These are phyloP conservation scores for Wickerhamiella occidentalis DNA, from an alignment of 805 yeast species.

Conservation along the genomic window DNA sequence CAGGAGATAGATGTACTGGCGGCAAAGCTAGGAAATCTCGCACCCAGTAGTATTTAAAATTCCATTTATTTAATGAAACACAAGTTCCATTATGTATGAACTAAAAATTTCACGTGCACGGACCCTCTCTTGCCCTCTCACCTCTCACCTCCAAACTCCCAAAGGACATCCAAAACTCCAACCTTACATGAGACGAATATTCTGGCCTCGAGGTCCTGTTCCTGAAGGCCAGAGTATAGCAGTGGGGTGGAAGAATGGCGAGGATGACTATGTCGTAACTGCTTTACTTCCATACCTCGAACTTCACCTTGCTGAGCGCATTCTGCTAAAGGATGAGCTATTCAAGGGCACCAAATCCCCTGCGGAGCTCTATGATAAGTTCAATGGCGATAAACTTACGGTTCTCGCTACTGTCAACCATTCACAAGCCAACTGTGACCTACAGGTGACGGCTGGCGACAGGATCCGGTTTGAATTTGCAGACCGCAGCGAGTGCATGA, in stretches of 20 bases:
- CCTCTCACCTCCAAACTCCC: no score
- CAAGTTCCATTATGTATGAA: no score
- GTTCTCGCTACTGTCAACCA: conserved; percentile 16
- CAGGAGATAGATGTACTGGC: conserved; percentile 35
- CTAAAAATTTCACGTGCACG: no score
- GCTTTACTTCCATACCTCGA: conserved; percentile 17
- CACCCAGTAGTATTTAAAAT: conserved; percentile 16
- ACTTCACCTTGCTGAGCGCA: conserved; percentile 13
- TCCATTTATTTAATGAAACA: background rate
- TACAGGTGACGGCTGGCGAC: background rate
- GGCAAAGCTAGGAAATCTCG: conserved; percentile 44
- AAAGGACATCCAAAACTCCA: no score
- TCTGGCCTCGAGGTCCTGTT: conserved; percentile 12
- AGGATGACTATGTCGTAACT: conserved; percentile 18
- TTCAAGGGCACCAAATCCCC: conserved; percentile 14
- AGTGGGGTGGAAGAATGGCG: conserved; percentile 20
- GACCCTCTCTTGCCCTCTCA: no score
- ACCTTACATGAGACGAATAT: conserved; percentile 12
- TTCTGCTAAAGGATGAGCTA: conserved; percentile 17
- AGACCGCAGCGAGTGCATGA: conserved; percentile 8
- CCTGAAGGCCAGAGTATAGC: conserved; percentile 9
- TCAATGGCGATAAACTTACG: conserved; percentile 14
- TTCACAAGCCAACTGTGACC: conserved; percentile 8
- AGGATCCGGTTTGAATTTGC: background rate
- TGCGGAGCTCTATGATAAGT: conserved; percentile 15